These are phyloP conservation scores for Ceratocystis smalleyi DNA, from an alignment of 2,329 filamentous ascomycete genomes.

Conservation along the genomic window DNA sequence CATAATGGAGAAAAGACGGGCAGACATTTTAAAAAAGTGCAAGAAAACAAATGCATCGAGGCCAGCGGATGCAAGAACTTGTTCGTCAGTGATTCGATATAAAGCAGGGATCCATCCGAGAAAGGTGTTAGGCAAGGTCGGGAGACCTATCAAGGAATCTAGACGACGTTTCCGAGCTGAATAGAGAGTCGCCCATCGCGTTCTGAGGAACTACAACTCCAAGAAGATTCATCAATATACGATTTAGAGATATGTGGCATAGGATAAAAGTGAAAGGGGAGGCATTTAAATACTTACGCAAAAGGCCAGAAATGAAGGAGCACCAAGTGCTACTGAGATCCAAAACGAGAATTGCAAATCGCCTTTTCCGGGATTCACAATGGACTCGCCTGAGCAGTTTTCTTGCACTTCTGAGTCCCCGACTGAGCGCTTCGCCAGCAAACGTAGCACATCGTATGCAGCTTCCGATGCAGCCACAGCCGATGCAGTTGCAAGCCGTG, in stretches of 20 bases:
- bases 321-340: constrained; percentile 53
- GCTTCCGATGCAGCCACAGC: constrained; percentile 12
- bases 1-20: constrained; percentile 64
- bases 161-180: constrained; percentile 70
- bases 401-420: constrained; percentile 10
- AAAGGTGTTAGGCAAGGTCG: constrained; percentile 65
- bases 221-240: constrained; percentile 4
- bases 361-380: constrained; percentile 17
- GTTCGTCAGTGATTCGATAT: constrained; percentile 71
- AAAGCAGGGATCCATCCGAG: constrained; percentile 88
- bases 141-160: constrained; percentile 44
- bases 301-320: constrained; percentile 58
- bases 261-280: background rate
- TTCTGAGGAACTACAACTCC: constrained; percentile 54
- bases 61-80: constrained; percentile 77
- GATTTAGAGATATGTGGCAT: background rate
- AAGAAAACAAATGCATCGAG: constrained; percentile 94
- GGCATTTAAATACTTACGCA: constrained; percentile 40
- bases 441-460: constrained; percentile 9
- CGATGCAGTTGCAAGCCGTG: constrained; percentile 4
- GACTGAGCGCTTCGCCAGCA: constrained; percentile 5
- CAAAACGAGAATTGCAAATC: constrained; percentile 18
- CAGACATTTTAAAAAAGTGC: constrained; percentile 89
- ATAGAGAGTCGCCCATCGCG: constrained; percentile 83
- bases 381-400: constrained; percentile 17